These are phyloP conservation scores for Russula sp. DNA, from an alignment of 768 basidiomycete species.

Conservation along the genomic window DNA sequence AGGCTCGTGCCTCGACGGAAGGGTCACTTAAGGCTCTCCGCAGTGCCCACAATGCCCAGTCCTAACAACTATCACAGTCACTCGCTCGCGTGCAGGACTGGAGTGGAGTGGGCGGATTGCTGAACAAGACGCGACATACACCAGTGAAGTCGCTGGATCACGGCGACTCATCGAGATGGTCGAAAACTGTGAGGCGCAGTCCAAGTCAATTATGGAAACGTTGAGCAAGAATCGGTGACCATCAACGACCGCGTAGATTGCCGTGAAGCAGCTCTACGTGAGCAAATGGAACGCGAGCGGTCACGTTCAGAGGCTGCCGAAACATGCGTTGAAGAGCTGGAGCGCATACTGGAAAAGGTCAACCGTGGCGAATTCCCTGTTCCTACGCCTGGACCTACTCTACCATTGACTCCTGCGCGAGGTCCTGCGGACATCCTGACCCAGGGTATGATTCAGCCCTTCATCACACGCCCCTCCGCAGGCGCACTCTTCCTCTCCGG, in stretches of 20 bases:
- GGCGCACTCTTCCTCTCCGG: no score
- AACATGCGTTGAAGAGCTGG: constrained; percentile 65
- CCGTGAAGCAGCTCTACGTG: constrained; percentile 62
- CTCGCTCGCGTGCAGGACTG: constrained; percentile 72
- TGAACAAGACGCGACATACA: constrained; percentile 80
- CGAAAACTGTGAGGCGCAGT: constrained; percentile 84
- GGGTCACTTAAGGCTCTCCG: constrained; percentile 71
- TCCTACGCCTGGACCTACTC: no score
- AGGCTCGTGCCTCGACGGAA: constrained; percentile 63
- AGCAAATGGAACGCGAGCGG: constrained; percentile 70
- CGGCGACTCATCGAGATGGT: constrained; percentile 46
- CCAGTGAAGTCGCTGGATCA: constrained; percentile 69
- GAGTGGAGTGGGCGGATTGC: constrained; percentile 74
- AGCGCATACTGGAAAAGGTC: constrained; percentile 71
- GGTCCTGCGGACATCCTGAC: no score
- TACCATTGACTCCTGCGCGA: no score
- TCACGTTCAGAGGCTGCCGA: constrained; percentile 68
- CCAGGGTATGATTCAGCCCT: no score
- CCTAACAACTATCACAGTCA: constrained; percentile 73
- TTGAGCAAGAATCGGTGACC: constrained; percentile 80
- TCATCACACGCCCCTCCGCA: no score
- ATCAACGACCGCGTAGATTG: constrained; percentile 67
- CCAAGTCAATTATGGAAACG: constrained; percentile 75
- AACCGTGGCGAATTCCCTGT: no score
- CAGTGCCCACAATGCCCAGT: constrained; percentile 64